These are phyloP conservation scores for Tuber melanosporum DNA, from an alignment of 495 filamentous ascomycete species.

Conservation along the genomic window DNA sequence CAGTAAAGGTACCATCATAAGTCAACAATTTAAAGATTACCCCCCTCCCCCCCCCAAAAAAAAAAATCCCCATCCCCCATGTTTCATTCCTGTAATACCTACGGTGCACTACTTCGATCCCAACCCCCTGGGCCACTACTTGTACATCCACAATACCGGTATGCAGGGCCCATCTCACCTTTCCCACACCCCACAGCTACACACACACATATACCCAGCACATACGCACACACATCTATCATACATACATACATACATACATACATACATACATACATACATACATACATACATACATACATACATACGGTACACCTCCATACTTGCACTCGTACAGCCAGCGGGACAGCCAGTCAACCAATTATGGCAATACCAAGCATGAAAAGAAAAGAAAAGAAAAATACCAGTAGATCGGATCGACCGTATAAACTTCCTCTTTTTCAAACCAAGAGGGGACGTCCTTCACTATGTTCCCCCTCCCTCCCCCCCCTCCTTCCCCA, in stretches of 20 bases:
- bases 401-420: not conserved
- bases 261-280: not conserved
- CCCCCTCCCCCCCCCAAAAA: not conserved
- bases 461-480: not conserved
- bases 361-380: not conserved
- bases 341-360: not conserved
- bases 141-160: not conserved
- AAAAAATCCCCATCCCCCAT: not conserved
- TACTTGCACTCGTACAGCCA: not conserved
- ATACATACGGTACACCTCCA: not conserved
- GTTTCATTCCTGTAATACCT: not conserved
- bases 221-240: not conserved
- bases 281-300: not conserved
- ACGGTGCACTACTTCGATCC: not conserved
- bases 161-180: not conserved
- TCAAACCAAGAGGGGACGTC: not conserved
- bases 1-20: not conserved
- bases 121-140: not conserved
- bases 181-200: not conserved
- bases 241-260: not conserved
- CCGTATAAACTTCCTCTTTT: constrained; percentile 1
- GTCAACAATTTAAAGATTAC: not conserved
- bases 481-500: not conserved
- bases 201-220: not conserved
- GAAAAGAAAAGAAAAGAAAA: not conserved